Percentiles rank a stretch among this genome's conserved stretches.
Conservation (phyloP, 2,329 filamentous ascomycete genomes). For the Penicillium sclerotiorum region DNA sequence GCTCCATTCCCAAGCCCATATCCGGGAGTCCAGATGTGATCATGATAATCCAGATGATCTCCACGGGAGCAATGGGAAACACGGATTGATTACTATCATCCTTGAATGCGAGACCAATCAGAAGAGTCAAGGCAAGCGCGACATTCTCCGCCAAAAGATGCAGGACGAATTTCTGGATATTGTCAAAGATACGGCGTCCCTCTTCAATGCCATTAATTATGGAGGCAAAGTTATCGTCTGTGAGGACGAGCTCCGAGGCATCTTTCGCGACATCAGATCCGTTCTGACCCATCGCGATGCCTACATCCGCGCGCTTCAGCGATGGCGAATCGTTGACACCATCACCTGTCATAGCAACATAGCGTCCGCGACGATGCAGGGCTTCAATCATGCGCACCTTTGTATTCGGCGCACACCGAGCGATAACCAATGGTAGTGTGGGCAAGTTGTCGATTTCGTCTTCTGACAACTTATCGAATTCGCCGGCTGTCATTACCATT, state of each 20-base stretch:
- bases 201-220: slow-evolving; percentile 83
- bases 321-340: slow-evolving; percentile 87
- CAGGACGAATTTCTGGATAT: slow-evolving; percentile 85
- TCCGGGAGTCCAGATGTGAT: slow-evolving; percentile 84
- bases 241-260: slow-evolving; percentile 66
- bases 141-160: slow-evolving; percentile 81
- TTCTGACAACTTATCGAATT: slow-evolving; percentile 77
- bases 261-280: slow-evolving; percentile 82
- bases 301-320: slow-evolving; percentile 78
- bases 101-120: slow-evolving; percentile 81
- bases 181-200: slow-evolving; percentile 83
- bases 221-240: slow-evolving; percentile 84
- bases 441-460: slow-evolving; percentile 67
- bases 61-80: slow-evolving; percentile 80
- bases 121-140: slow-evolving; percentile 77
- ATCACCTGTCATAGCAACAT: slow-evolving; percentile 87
- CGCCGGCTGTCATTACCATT: slow-evolving; percentile 73
- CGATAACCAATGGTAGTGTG: slow-evolving; percentile 60
- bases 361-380: slow-evolving; percentile 60
- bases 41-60: slow-evolving; percentile 96
- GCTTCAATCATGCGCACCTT: slow-evolving; percentile 87
- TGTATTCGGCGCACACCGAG: slow-evolving; percentile 60
- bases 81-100: slow-evolving; percentile 72
- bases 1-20: slow-evolving; percentile 82
- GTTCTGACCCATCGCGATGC: slow-evolving; percentile 81